These are phyloP conservation scores for Diutina scorzettiae DNA, from an alignment of 1,139 yeast genomes.

Conservation along the genomic window DNA sequence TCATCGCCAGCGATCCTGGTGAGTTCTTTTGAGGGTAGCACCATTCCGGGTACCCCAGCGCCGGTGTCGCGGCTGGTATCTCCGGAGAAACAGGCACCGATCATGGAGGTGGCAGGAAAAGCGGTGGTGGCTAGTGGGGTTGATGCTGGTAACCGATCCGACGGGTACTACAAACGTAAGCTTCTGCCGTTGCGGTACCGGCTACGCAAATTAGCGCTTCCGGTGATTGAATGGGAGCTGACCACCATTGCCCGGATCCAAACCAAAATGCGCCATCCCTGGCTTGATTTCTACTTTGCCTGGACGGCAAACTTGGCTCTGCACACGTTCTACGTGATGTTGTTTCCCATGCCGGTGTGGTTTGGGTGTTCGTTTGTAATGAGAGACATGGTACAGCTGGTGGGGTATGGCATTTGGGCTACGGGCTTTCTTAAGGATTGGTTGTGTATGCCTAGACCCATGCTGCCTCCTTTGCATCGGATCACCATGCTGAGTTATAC, in stretches of 20 bases:
- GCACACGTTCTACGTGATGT: constrained; percentile 84
- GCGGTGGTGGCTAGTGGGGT: background rate
- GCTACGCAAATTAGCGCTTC: constrained; percentile 44
- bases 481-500: constrained; percentile 85
- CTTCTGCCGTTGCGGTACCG: constrained; percentile 50
- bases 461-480: constrained; percentile 84
- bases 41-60: too few species aligned
- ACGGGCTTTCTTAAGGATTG: constrained; percentile 75
- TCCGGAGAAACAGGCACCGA: background rate
- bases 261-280: constrained; percentile 31
- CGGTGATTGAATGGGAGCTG: constrained; percentile 58
- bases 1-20: too few species aligned
- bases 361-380: constrained; percentile 51
- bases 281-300: constrained; percentile 68
- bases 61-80: too few species aligned
- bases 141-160: constrained; percentile 68
- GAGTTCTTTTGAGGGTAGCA: too few species aligned
- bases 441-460: constrained; percentile 83
- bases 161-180: constrained; percentile 48
- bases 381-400: constrained; percentile 60
- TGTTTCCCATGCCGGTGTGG: constrained; percentile 84
- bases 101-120: background rate
- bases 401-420: constrained; percentile 77
- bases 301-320: constrained; percentile 86
- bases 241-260: constrained; percentile 51